Evolutionary conservation across 441 rosid species (phyloP).

Genomic region (Viola pubescens): DNA sequence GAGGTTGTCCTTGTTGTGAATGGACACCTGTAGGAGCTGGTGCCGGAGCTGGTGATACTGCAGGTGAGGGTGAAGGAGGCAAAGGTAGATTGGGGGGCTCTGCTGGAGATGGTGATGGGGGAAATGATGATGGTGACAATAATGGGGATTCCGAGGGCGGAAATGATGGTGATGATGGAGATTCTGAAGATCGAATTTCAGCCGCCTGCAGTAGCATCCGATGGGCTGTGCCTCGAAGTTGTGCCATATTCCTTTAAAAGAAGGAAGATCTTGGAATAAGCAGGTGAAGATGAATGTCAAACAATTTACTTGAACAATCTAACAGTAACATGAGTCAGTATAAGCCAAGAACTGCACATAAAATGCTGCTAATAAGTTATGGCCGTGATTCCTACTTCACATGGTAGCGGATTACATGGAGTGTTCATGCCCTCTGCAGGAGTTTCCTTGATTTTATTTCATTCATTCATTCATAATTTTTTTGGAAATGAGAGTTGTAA

Average conservation of each 20-base stretch:
- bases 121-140: conserved; percentile 14
- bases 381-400: too few species aligned
- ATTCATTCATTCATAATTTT: background rate
- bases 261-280: conserved; percentile 4
- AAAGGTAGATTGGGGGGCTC: background rate
- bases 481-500: background rate
- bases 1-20: conserved; percentile 17
- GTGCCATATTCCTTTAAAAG: conserved; percentile 27
- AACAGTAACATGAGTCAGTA: too few species aligned
- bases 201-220: conserved; percentile 34
- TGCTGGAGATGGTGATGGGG: conserved; percentile 12
- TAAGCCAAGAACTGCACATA: too few species aligned
- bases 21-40: conserved; percentile 20
- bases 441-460: too few species aligned
- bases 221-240: conserved; percentile 17
- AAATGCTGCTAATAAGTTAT: too few species aligned
- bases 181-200: conserved; percentile 8
- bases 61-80: conserved; percentile 27
- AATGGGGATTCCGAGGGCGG: conserved; percentile 17
- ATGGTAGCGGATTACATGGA: too few species aligned
- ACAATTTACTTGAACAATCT: too few species aligned
- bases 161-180: conserved; percentile 17
- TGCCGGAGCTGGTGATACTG: conserved; percentile 28
- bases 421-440: too few species aligned
- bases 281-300: too few species aligned